These are phyloP conservation scores for Nicotiana rustica DNA, from an alignment of 305 asterid genomes.

Conservation along the genomic window DNA sequence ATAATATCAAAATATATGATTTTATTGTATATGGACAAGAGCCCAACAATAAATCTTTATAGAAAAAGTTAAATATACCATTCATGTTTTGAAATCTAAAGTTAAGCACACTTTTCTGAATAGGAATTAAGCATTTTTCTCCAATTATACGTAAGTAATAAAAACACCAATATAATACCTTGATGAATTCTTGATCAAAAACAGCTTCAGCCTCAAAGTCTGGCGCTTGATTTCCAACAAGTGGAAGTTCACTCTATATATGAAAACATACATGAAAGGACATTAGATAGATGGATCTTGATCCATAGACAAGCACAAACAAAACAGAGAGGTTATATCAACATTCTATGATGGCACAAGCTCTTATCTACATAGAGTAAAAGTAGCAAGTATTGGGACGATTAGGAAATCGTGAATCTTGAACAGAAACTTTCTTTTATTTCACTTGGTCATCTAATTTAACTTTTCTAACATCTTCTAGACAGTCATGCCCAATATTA, in stretches of 20 bases:
- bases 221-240: constrained; percentile 89
- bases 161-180: constrained; percentile 48
- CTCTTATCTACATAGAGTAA: not conserved
- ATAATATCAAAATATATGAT: constrained; percentile 6
- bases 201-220: constrained; percentile 98
- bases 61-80: not conserved
- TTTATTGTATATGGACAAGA: not conserved
- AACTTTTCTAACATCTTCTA: not conserved
- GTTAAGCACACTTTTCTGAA: not conserved
- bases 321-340: not conserved
- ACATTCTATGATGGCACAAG: not conserved
- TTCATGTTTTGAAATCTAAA: not conserved
- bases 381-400: not conserved
- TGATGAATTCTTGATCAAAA: constrained; percentile 87
- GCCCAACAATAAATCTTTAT: not conserved
- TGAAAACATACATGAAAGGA: constrained; percentile 32
- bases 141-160: not conserved
- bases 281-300: not conserved
- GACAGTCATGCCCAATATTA: not conserved
- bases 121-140: not conserved
- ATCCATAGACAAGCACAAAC: not conserved
- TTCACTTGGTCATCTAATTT: not conserved
- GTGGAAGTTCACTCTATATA: constrained; percentile 76
- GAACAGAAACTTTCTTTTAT: not conserved
- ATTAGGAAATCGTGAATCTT: not conserved